Evolutionary conservation across 108 stramenopile genomes (phyloP).

Genomic region (Schizochytrium sp.): DNA sequence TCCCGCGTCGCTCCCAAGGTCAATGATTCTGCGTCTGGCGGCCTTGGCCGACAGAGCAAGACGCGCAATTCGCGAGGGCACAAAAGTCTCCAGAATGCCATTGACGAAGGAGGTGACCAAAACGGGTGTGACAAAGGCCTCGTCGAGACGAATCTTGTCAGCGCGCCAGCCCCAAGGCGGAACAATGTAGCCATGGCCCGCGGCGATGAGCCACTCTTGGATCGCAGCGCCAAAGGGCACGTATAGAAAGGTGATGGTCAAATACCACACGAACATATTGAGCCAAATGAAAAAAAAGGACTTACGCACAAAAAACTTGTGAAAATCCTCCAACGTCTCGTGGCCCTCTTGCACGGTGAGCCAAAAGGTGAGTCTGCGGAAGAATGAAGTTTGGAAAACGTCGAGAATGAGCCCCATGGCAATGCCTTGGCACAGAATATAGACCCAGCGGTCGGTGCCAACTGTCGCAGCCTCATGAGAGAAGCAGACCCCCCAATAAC

Average conservation of each 20-base stretch:
- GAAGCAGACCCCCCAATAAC: background rate
- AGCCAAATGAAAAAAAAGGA: background rate
- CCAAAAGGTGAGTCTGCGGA: background rate
- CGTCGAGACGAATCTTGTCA: background rate
- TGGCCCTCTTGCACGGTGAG: background rate
- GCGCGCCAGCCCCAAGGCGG: constrained; percentile 11
- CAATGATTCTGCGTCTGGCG: background rate
- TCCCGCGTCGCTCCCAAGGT: too few species aligned
- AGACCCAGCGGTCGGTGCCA: constrained; percentile 11
- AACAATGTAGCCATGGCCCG: background rate
- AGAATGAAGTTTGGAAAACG: background rate
- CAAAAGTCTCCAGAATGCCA: background rate
- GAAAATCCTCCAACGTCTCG: background rate
- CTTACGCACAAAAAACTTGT: background rate
- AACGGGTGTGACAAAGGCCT: constrained; percentile 9
- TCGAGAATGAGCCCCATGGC: background rate
- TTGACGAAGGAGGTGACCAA: background rate
- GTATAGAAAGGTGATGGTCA: background rate
- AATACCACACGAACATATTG: constrained; percentile 5
- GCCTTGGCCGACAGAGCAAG: background rate
- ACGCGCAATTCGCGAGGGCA: background rate
- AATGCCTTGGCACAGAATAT: constrained; percentile 5
- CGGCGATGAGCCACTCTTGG: background rate
- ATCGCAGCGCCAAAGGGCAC: background rate
- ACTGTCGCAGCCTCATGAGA: background rate